phyloP scores from a whole-genome alignment of 306 rosid genomes.

The Pueraria montana region DNA sequence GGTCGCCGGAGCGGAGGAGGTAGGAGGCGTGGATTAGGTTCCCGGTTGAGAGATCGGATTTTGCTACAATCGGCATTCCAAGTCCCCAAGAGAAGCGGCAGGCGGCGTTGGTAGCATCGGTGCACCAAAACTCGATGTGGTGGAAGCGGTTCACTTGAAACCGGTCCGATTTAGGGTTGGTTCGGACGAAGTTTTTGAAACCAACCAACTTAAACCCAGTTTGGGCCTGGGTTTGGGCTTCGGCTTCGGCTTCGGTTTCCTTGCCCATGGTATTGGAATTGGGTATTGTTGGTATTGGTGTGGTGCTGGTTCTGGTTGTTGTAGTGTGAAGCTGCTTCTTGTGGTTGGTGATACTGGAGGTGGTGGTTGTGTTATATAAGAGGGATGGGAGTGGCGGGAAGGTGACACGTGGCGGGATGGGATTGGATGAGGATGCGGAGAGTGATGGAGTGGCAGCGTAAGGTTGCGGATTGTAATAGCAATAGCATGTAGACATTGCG shows the following conservation, averaged over 20 bases:
- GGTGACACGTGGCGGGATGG: constrained; percentile 39
- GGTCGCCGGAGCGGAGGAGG: constrained; percentile 90
- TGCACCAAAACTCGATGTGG: constrained; percentile 90
- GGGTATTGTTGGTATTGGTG: not conserved
- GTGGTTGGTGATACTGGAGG: too few species aligned
- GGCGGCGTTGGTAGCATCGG: constrained; percentile 83
- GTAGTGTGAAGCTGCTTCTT: too few species aligned
- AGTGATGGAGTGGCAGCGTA: not conserved
- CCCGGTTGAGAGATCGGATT: constrained; percentile 90
- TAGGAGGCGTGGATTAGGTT: constrained; percentile 83
- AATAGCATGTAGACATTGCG: too few species aligned
- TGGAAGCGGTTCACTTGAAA: constrained; percentile 78
- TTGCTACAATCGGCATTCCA: constrained; percentile 82
- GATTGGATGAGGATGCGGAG: not conserved
- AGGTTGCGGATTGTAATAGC: too few species aligned
- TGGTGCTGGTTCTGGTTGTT: not conserved
- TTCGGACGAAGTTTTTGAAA: constrained; percentile 71
- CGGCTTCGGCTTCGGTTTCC: not conserved
- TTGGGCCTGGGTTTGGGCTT: too few species aligned
- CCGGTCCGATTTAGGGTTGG: constrained; percentile 80
- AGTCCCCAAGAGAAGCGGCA: constrained; percentile 87
- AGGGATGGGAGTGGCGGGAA: not conserved
- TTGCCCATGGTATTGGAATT: constrained; percentile 59
- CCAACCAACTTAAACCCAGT: constrained; percentile 64
- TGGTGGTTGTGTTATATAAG: not conserved